These are phyloP conservation scores for Euphrasia arctica DNA, from an alignment of 305 asterid genomes.

Conservation along the genomic window DNA sequence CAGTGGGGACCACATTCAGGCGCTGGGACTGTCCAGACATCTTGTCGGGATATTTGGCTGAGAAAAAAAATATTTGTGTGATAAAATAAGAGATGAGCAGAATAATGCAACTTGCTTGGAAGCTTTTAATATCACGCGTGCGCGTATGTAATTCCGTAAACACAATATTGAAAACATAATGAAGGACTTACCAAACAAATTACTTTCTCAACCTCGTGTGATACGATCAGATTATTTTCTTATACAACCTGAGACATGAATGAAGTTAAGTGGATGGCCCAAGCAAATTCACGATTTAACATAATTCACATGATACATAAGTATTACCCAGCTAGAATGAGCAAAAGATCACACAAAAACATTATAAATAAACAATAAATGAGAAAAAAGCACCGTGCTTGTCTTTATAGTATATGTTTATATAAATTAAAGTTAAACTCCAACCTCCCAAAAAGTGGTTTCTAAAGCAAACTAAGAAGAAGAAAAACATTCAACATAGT, in stretches of 20 bases:
- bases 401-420: not conserved
- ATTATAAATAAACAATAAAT: no score
- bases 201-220: not conserved
- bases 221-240: not conserved
- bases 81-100: not conserved
- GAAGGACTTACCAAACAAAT: not conserved
- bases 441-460: not conserved
- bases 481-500: not conserved
- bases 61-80: not conserved
- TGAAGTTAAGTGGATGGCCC: no score
- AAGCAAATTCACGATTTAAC: constrained; percentile 3
- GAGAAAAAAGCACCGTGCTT: not conserved
- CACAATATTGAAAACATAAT: not conserved
- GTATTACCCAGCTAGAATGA: not conserved
- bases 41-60: constrained; percentile 31
- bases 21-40: constrained; percentile 92
- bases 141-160: not conserved
- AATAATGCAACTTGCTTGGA: not conserved
- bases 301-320: not conserved
- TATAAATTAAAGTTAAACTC: not conserved
- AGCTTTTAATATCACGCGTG: not conserved
- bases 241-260: not conserved
- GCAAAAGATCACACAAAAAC: not conserved
- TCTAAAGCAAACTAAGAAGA: not conserved
- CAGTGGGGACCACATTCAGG: constrained; percentile 79